Percentiles rank a stretch among this genome's conserved stretches.
These are phyloP conservation scores for Diddensiella caesifluorescens DNA, from an alignment of 805 yeast genomes.

Conservation along the genomic window DNA sequence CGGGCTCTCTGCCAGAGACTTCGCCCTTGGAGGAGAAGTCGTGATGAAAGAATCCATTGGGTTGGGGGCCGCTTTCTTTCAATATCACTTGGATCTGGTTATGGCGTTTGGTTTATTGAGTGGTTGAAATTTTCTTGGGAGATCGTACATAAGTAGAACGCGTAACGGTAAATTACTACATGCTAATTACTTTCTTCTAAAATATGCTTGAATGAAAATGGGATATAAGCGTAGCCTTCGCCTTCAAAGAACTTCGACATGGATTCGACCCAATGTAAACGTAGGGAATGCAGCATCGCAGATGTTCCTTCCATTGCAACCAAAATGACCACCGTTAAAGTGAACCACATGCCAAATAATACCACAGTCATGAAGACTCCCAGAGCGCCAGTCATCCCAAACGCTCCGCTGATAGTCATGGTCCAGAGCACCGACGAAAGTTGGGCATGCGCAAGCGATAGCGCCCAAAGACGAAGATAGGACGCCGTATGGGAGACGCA, in stretches of 20 bases:
- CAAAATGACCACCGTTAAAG: constrained; percentile 80
- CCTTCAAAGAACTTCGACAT: constrained; percentile 98
- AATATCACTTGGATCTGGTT: no score
- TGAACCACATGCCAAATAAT: constrained; percentile 93
- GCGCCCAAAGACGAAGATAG: constrained; percentile 92
- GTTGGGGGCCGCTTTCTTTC: no score
- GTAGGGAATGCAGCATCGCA: constrained; percentile 97
- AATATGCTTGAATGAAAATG: constrained; percentile 60
- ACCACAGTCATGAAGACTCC: constrained; percentile 74
- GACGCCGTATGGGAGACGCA: constrained; percentile 99
- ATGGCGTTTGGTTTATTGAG: no score
- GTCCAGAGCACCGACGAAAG: constrained; percentile 92
- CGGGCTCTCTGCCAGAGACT: not conserved
- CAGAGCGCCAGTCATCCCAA: constrained; percentile 54
- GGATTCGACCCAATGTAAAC: constrained; percentile 99
- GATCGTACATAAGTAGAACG: not conserved
- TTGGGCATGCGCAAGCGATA: constrained; percentile 95
- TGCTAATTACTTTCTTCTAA: no score
- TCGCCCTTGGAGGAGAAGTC: not conserved
- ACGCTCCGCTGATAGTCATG: constrained; percentile 85
- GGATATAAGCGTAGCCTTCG: constrained; percentile 86
- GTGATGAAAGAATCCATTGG: constrained; percentile 1
- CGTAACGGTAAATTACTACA: not conserved
- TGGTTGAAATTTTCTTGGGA: no score
- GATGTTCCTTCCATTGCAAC: constrained; percentile 99